These are phyloP conservation scores for Podospora conica DNA, from an alignment of 495 filamentous ascomycete genomes.

Conservation along the genomic window DNA sequence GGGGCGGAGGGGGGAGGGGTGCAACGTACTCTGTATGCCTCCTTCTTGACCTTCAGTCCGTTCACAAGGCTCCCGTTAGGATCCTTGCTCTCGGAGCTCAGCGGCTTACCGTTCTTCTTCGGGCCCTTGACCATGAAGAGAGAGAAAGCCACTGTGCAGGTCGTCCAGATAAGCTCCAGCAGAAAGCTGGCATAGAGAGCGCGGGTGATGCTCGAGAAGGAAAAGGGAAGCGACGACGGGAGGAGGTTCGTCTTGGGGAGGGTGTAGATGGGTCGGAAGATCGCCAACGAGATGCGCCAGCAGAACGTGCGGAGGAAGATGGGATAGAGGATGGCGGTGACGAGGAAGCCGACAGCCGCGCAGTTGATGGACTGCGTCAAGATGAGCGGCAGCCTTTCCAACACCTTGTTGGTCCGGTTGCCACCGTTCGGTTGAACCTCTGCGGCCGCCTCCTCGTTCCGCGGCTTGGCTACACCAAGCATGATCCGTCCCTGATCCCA, in stretches of 20 bases:
- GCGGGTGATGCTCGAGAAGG: constrained; percentile 49
- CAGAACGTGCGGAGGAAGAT: constrained; percentile 54
- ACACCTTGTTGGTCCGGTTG: constrained; percentile 19
- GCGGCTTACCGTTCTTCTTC: constrained; percentile 72
- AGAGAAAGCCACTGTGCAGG: constrained; percentile 68
- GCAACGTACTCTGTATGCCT: constrained; percentile 49
- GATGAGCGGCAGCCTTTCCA: constrained; percentile 30
- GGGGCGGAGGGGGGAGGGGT: not conserved
- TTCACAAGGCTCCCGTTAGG: constrained; percentile 85
- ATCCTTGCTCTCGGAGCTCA: constrained; percentile 78
- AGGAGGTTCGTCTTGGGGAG: constrained; percentile 63
- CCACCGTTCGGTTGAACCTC: constrained; percentile 22
- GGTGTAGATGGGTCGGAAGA: constrained; percentile 66
- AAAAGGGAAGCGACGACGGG: constrained; percentile 52
- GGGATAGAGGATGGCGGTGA: constrained; percentile 55
- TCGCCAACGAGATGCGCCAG: constrained; percentile 61
- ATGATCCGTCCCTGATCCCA: constrained; percentile 67
- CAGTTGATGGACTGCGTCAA: constrained; percentile 30
- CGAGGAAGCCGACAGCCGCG: constrained; percentile 38
- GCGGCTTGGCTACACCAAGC: constrained; percentile 37
- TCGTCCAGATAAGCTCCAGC: constrained; percentile 65
- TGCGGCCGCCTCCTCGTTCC: constrained; percentile 19
- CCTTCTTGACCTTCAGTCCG: constrained; percentile 71
- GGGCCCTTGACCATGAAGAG: constrained; percentile 73
- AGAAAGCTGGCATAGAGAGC: constrained; percentile 60